Conservation (phyloP, 2,329 filamentous ascomycete genomes). For the Pseudogymnoascus verrucosus region DNA sequence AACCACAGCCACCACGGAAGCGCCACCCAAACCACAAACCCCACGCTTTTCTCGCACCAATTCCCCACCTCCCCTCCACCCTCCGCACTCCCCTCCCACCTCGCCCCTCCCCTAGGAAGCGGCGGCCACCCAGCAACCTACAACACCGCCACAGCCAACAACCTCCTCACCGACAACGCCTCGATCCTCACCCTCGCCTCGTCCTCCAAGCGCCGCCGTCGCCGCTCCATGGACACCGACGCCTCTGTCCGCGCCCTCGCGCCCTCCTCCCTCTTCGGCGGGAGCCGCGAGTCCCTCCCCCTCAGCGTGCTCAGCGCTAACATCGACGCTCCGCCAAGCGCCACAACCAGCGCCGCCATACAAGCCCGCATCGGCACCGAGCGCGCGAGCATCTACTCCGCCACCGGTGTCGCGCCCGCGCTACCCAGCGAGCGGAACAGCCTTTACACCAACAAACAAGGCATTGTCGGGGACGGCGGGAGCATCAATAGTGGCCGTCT, state of each 20-base stretch:
- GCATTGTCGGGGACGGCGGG: constrained; percentile 54
- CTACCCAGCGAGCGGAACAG: constrained; percentile 72
- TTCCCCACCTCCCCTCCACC: constrained; percentile 57
- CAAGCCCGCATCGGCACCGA: constrained; percentile 46
- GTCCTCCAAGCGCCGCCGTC: constrained; percentile 68
- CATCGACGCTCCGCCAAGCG: constrained; percentile 45
- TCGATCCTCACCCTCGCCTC: constrained; percentile 80
- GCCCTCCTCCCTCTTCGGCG: constrained; percentile 73
- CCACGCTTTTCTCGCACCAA: constrained; percentile 55
- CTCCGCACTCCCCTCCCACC: constrained; percentile 64
- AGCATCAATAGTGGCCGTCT: constrained; percentile 71
- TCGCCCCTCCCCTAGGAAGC: constrained; percentile 41
- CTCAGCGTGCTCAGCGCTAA: constrained; percentile 70
- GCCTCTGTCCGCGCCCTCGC: constrained; percentile 79
- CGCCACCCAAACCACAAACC: constrained; percentile 24
- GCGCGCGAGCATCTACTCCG: constrained; percentile 74
- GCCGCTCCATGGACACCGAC: constrained; percentile 76
- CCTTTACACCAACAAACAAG: constrained; percentile 56
- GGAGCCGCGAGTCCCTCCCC: constrained; percentile 70
- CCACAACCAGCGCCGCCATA: constrained; percentile 44
- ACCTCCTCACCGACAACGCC: constrained; percentile 74
- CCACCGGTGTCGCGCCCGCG: constrained; percentile 58
- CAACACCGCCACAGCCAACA: constrained; percentile 70
- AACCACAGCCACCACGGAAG: constrained; percentile 28
- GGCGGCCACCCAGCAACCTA: constrained; percentile 61